These are phyloP conservation scores for Halophytophthora polymorphica DNA, from an alignment of 352 stramenopile species.

Conservation along the genomic window DNA sequence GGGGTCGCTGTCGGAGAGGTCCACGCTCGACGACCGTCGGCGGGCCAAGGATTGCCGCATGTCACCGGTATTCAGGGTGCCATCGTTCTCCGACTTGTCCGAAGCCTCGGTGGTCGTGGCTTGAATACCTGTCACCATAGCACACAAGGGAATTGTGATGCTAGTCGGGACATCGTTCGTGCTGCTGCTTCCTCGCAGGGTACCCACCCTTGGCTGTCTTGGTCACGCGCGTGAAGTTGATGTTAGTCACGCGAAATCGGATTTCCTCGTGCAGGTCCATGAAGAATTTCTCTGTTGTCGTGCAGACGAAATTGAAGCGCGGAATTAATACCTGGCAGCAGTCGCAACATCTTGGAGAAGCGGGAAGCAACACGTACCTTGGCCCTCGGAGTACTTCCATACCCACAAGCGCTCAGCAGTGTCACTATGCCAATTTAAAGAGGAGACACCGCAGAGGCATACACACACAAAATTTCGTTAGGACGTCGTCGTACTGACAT, in stretches of 20 bases:
- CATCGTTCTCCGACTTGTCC: conserved; percentile 51
- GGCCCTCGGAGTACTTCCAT: conserved; percentile 84
- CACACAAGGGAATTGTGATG: not conserved
- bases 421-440: conserved; percentile 32
- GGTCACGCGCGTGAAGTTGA: conserved; percentile 87
- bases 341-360: not conserved
- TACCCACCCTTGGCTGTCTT: conserved; percentile 75
- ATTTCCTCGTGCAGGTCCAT: conserved; percentile 89
- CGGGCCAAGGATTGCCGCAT: conserved; percentile 72
- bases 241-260: conserved; percentile 83
- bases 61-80: conserved; percentile 37
- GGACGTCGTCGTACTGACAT: too few relatives aligned
- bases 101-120: conserved; percentile 81
- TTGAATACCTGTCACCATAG: conserved; percentile 53
- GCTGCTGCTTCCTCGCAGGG: not conserved
- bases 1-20: conserved; percentile 79
- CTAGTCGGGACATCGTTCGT: not conserved
- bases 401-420: conserved; percentile 77
- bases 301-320: not conserved
- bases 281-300: conserved; percentile 69
- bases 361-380: conserved; percentile 29
- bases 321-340: not conserved
- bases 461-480: too few relatives aligned
- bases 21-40: conserved; percentile 77
- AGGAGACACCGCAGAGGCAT: too few relatives aligned